A percentile compares a stretch with the other conserved stretches of the same genome.
These are phyloP conservation scores for Cyberlindnera meyerae DNA, from an alignment of 805 yeast genomes.

Conservation along the genomic window DNA sequence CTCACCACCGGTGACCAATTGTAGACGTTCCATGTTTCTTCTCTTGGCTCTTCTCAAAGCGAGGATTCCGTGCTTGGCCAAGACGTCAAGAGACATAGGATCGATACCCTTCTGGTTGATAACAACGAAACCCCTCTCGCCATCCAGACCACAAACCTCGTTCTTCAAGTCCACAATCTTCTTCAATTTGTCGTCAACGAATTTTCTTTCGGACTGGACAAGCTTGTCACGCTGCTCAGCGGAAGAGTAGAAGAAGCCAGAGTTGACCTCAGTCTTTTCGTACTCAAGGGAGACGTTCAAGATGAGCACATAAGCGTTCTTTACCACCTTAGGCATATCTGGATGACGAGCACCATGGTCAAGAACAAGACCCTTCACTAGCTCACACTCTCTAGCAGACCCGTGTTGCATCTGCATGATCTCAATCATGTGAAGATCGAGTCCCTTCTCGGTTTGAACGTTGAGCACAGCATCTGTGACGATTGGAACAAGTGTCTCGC, in stretches of 20 bases:
- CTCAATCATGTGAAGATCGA: slow-evolving; percentile 96
- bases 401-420: slow-evolving; percentile 98
- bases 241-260: slow-evolving; percentile 87
- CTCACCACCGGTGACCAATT: slow-evolving; percentile 92
- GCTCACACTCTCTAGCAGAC: slow-evolving; percentile 74
- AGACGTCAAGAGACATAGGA: slow-evolving; percentile 92
- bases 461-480: slow-evolving; percentile 94
- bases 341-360: slow-evolving; percentile 99
- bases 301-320: slow-evolving; percentile 79
- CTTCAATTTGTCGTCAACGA: slow-evolving; percentile 88
- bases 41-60: slow-evolving; percentile 98
- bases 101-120: slow-evolving; percentile 98
- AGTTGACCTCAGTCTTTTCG: slow-evolving; percentile 96
- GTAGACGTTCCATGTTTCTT: slow-evolving; percentile 98
- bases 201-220: slow-evolving; percentile 87
- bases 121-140: slow-evolving; percentile 78
- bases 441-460: slow-evolving; percentile 50
- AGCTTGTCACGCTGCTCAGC: slow-evolving; percentile 96
- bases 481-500: slow-evolving; percentile 83
- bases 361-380: slow-evolving; percentile 83
- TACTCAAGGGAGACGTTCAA: slow-evolving; percentile 93
- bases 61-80: slow-evolving; percentile 87
- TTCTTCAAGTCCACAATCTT: slow-evolving; percentile 92
- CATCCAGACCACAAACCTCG: slow-evolving; percentile 76
- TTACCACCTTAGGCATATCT: slow-evolving; percentile 90